Evolutionary conservation across 306 rosid genomes (phyloP), one percentile per base, ranked within the genome.

Genomic region (Vigna unguiculata): DNA sequence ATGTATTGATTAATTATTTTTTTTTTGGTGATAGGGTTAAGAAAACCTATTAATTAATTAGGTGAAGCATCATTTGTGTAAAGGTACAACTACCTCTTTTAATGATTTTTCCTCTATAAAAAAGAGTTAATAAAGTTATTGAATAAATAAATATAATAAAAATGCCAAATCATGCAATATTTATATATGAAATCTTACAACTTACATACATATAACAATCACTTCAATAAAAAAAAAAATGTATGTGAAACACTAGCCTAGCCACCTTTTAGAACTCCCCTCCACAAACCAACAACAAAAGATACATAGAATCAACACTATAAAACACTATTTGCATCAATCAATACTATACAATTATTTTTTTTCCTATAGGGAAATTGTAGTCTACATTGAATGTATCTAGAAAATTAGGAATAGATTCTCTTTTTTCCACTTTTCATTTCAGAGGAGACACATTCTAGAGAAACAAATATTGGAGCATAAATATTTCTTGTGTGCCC

Each of bases 301-400:
- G 16, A 47, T 20, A 19, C 9, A 48, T 9, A 38, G 13, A 54
- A 77, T 36, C 60, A 43, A 66, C 46, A n/a, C 38, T 9, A 77
- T 2, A 57, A 16, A 58, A 40, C 15, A 12, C 48, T 58, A 57
- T 28, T 45, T 55, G 67, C 53, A 70, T 9, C 28, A 46, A 69
- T 38, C n/a, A 60, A 78, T 69, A 71, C 71, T 48, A 60, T 78
- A 78, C 71, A 69, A 20, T 38, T 66, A 4, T 1, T 65, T 40
- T 21, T 21, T 65, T 14, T 34, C 75, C 54, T 21, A 6, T 11
- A 28, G 3, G 32, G 4, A 28, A 28, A 28, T 3, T 3, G 4
- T 28, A 28, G 30, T 4, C 30, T 15, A 30, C 36, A 43, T 45
- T 58, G 40, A 20, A 47, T 46, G 24, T 16, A 30, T 13, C 9